Base-by-base conservation (phyloP, 1,284 basidiomycete species). In the Crepidotus sp. region DNA sequence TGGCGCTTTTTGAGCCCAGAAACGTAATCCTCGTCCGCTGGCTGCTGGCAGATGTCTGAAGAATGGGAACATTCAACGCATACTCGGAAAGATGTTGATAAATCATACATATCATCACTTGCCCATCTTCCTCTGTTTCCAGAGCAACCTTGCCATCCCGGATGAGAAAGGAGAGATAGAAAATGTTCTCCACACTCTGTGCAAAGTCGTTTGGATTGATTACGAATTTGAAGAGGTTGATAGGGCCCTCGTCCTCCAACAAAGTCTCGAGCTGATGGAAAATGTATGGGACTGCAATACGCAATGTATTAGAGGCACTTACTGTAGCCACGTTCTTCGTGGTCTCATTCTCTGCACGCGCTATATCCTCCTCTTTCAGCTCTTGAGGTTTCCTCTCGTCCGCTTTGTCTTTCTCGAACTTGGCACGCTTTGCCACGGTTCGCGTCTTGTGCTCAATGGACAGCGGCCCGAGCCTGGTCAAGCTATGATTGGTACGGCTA, bases 101-200 rank as follows among this genome's bases (percentile, higher is more conserved):
- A 39, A 26, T 10, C 77, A 54, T 57, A 92, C 90, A 81, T 29
- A 92, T 75, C 6, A 81, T 63, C 3, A 84, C 83, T 55, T 88
- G 83, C 1, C 79, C 82, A 0, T 82, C 66, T 3, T 78, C 68
- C 35, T 69, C 64, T 1, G 74, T 73, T 53, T 84, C 77, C 34
- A 89, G 68, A 4, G 80, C 78, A 36, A 81, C 88, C 57, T 77
- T 79, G 10, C 83, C 87, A 54, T 95, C 90, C 35, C 86, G 73
- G 38, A 96, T 84, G 41, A 94, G 69, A 63, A 96, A 96, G 0
- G 91, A 92, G 1, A 95, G 71, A 56, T 95, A 89, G 61, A 96
- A 96, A 15, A 95, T 69, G 59, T 96, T 96, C 63, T 96, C 92
- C 15, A 96, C 87, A 0, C 89, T 89, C 60, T 96, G 92, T 0